These are phyloP conservation scores for Volutella citrinella DNA, from an alignment of 2,329 filamentous ascomycete species.

Conservation along the genomic window DNA sequence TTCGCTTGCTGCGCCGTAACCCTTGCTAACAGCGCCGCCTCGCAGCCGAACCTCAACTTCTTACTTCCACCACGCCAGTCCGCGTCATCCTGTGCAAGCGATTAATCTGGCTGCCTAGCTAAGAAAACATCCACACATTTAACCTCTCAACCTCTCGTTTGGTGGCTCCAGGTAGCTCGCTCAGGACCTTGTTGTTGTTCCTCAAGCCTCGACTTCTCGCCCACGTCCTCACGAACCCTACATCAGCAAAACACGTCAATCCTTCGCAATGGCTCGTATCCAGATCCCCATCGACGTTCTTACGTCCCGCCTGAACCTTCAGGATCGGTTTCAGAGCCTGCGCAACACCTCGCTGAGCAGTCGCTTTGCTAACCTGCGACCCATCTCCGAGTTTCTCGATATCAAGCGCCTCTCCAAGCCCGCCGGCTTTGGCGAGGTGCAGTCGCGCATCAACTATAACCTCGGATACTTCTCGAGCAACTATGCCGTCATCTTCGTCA, in stretches of 20 bases:
- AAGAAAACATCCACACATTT: constrained; percentile 10
- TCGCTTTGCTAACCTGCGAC: constrained; percentile 89
- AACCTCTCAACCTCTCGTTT: too few species aligned
- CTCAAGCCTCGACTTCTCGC: too few species aligned
- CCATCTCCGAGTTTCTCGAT: constrained; percentile 91
- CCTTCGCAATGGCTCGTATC: constrained; percentile 70
- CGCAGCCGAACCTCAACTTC: too few species aligned
- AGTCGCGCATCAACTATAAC: constrained; percentile 96
- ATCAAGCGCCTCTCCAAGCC: constrained; percentile 95
- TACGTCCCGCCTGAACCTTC: constrained; percentile 84
- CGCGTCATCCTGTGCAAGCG: constrained; percentile 8
- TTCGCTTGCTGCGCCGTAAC: too few species aligned
- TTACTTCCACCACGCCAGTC: too few species aligned
- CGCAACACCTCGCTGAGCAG: constrained; percentile 74
- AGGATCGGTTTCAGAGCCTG: constrained; percentile 80
- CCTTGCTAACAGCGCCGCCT: too few species aligned
- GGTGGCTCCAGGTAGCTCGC: too few species aligned
- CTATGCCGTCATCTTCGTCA: constrained; percentile 89
- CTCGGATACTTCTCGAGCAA: constrained; percentile 97
- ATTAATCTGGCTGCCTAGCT: constrained; percentile 24
- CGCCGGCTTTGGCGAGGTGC: constrained; percentile 82
- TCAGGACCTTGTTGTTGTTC: too few species aligned
- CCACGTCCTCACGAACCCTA: constrained; percentile 8
- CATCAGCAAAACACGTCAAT: constrained; percentile 11
- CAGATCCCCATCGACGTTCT: constrained; percentile 89